phyloP scores from a whole-genome alignment of 805 yeast species.

The Candida insectorum region DNA sequence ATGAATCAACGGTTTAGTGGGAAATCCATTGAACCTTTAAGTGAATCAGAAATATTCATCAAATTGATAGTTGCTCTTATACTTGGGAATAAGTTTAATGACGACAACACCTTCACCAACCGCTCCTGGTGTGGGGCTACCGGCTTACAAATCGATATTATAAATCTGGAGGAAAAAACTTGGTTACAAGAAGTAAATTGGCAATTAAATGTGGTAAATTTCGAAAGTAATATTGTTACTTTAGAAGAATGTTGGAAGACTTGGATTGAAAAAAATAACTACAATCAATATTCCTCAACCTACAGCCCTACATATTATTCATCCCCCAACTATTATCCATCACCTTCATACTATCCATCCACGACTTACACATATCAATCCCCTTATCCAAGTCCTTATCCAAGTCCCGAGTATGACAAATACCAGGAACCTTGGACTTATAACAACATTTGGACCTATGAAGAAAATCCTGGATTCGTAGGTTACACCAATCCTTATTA shows the following conservation, averaged over 20 bases:
- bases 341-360: slow-evolving; percentile 17
- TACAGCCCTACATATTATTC: slow-evolving; percentile 1
- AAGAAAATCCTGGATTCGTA: slow-evolving; percentile 16
- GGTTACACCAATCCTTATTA: slow-evolving; percentile 38
- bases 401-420: slow-evolving; percentile 24
- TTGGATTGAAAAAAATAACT: slow-evolving; percentile 36
- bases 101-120: slow-evolving; percentile 94
- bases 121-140: slow-evolving; percentile 97
- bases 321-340: slow-evolving; percentile 17
- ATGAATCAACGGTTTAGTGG: slow-evolving; percentile 56
- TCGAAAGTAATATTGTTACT: slow-evolving; percentile 34
- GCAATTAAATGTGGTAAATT: slow-evolving; percentile 47
- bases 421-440: slow-evolving; percentile 22
- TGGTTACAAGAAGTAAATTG: slow-evolving; percentile 66
- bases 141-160: slow-evolving; percentile 57
- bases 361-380: too few relatives aligned
- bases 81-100: slow-evolving; percentile 90
- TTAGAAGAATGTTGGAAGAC: slow-evolving; percentile 45
- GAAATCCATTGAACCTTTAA: slow-evolving; percentile 17
- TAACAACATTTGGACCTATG: too few relatives aligned
- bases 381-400: slow-evolving; percentile 13
- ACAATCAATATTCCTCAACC: neutral
- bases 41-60: slow-evolving; percentile 44
- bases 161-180: slow-evolving; percentile 65
- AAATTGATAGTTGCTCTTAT: slow-evolving; percentile 67